phyloP scores from a whole-genome alignment of 2,329 filamentous ascomycete species.

The Periconia sp. region DNA sequence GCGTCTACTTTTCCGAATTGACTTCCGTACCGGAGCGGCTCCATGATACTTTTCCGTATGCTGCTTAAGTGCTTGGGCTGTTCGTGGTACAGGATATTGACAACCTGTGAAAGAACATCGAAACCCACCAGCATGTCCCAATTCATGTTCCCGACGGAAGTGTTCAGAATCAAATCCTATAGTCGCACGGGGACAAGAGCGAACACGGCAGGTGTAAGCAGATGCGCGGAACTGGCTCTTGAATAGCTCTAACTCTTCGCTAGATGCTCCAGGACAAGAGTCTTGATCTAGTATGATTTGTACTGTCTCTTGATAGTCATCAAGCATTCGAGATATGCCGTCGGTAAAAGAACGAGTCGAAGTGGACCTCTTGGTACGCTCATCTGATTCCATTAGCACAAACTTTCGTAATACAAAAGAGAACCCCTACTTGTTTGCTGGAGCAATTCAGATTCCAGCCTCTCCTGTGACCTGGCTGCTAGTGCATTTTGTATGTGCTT shows the following conservation, averaged over 20 bases:
- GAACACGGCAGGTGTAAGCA: constrained; percentile 18
- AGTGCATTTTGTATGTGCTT: not conserved
- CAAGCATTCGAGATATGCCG: constrained; percentile 8
- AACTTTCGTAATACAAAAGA: not conserved
- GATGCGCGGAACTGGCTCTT: constrained; percentile 16
- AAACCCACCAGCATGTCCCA: constrained; percentile 14
- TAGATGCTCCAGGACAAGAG: constrained; percentile 15
- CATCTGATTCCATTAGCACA: not conserved
- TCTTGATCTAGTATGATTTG: constrained; percentile 10
- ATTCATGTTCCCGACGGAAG: constrained; percentile 14
- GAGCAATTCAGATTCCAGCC: constrained; percentile 6
- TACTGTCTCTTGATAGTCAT: constrained; percentile 13
- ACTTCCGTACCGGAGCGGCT: not conserved
- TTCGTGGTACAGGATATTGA: constrained; percentile 12
- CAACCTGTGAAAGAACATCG: constrained; percentile 10
- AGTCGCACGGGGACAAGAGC: constrained; percentile 16
- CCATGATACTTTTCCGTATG: constrained; percentile 8
- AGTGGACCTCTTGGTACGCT: too few relatives aligned
- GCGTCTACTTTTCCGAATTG: constrained; percentile 4
- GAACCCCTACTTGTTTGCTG: not conserved
- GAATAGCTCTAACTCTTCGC: constrained; percentile 17
- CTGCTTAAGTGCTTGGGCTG: constrained; percentile 2
- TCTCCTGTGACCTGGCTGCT: constrained; percentile 5
- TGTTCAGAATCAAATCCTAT: constrained; percentile 16
- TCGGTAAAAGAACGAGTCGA: not conserved